These are phyloP conservation scores for Vitis vinifera DNA, from an alignment of 164 flowering plant genomes.

Conservation along the genomic window DNA sequence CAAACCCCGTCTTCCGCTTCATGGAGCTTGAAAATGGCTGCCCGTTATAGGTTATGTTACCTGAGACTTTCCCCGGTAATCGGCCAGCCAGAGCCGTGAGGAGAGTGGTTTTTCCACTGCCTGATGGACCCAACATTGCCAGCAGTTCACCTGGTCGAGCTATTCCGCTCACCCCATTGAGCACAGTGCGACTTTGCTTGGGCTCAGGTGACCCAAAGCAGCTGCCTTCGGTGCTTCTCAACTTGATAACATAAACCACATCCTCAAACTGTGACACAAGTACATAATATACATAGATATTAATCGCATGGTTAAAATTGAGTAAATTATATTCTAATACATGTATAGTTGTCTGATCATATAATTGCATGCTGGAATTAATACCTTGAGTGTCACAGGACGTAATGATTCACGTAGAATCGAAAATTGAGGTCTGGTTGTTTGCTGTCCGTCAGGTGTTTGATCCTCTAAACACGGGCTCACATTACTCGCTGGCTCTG, in stretches of 20 bases:
- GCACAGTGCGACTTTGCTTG: constrained; percentile 38
- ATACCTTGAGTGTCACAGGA: constrained; percentile 64
- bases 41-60: constrained; percentile 67
- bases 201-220: constrained; percentile 35
- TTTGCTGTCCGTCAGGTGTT: constrained; percentile 6
- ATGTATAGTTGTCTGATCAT: too few relatives aligned
- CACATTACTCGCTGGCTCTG: constrained; percentile 19
- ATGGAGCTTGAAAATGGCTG: constrained; percentile 57
- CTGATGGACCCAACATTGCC: constrained; percentile 95
- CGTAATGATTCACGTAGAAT: constrained; percentile 35
- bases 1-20: constrained; percentile 73
- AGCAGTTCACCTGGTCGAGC: constrained; percentile 82
- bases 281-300: background rate
- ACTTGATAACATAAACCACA: constrained; percentile 46
- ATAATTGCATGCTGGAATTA: background rate
- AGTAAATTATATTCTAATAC: too few relatives aligned
- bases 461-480: constrained; percentile 31
- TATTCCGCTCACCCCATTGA: constrained; percentile 66
- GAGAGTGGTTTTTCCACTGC: constrained; percentile 92
- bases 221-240: constrained; percentile 7
- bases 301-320: background rate
- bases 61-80: constrained; percentile 64
- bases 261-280: constrained; percentile 66
- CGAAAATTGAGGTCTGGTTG: constrained; percentile 26
- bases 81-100: constrained; percentile 78